These are phyloP conservation scores for Pisolithus albus DNA, from an alignment of 768 basidiomycete genomes.

Conservation along the genomic window DNA sequence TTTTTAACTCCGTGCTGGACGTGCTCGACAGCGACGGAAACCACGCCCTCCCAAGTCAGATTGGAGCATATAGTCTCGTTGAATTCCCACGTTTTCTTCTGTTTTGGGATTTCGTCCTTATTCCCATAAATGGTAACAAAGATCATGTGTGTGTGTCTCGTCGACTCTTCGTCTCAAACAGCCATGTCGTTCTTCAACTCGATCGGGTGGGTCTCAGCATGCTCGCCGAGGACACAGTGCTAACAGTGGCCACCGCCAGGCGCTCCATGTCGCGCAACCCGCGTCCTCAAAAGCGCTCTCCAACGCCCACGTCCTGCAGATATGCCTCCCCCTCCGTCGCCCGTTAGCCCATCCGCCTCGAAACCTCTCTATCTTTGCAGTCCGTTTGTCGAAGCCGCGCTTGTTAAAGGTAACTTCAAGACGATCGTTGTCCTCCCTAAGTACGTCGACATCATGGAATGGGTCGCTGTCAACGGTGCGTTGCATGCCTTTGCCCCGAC, in stretches of 20 bases:
- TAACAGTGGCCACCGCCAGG: conserved; percentile 27
- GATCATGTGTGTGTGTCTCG: neutral
- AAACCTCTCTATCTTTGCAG: conserved; percentile 88
- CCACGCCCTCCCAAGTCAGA: too few relatives aligned
- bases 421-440: conserved; percentile 96
- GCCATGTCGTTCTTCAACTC: conserved; percentile 81
- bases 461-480: conserved; percentile 93
- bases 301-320: conserved; percentile 68
- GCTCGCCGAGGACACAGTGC: conserved; percentile 6
- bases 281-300: conserved; percentile 63
- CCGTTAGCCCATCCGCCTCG: conserved; percentile 15
- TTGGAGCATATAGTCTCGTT: too few relatives aligned
- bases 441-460: conserved; percentile 93
- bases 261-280: conserved; percentile 72
- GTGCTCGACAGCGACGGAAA: conserved; percentile 23
- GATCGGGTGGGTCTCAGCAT: conserved; percentile 50
- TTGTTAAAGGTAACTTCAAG: conserved; percentile 98
- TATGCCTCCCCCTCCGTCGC: conserved; percentile 38
- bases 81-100: conserved; percentile 14
- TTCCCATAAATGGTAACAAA: neutral
- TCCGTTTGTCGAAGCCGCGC: conserved; percentile 90
- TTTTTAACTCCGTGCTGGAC: conserved; percentile 24
- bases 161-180: neutral
- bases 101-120: neutral
- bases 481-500: conserved; percentile 11